A percentile compares a stretch with the other conserved stretches of the same genome.
These are phyloP conservation scores for Phytophthora pluvialis DNA, from an alignment of 352 stramenopile genomes.

Conservation along the genomic window DNA sequence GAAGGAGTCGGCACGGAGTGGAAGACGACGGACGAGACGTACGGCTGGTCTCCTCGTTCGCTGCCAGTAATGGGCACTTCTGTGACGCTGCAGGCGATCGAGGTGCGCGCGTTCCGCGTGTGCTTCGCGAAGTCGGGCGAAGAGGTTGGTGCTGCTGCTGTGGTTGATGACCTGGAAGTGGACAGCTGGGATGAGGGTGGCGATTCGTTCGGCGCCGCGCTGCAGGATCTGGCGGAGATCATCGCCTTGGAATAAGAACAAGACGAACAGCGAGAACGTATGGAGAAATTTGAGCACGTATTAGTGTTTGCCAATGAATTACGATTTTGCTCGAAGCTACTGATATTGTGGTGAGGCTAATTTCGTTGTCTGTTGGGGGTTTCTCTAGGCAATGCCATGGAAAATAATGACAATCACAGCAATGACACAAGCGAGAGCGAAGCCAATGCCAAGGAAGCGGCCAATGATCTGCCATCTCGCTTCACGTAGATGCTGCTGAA, in stretches of 20 bases:
- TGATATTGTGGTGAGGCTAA: neutral
- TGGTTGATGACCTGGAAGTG: neutral
- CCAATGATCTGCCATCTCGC: conserved; percentile 50
- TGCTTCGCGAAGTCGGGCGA: conserved; percentile 45
- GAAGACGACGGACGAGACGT: conserved; percentile 46
- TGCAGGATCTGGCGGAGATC: conserved; percentile 44
- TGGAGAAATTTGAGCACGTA: conserved; percentile 7
- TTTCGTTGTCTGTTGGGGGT: neutral
- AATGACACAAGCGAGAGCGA: conserved; percentile 23
- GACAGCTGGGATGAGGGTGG: conserved; percentile 23
- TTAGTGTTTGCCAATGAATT: neutral
- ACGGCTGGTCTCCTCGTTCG: conserved; percentile 36
- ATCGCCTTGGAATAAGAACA: conserved; percentile 41
- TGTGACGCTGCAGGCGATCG: conserved; percentile 89
- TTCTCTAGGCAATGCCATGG: conserved; percentile 19
- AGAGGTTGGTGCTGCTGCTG: neutral
- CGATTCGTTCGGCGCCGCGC: conserved; percentile 26
- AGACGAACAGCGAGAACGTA: neutral
- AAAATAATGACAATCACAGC: conserved; percentile 26
- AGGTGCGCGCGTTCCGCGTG: conserved; percentile 93
- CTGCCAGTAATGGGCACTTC: conserved; percentile 58
- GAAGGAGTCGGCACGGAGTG: conserved; percentile 36
- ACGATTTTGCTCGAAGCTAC: neutral
- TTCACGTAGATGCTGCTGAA: conserved; percentile 46
- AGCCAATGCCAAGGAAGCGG: conserved; percentile 40